Evolutionary conservation across 2,329 filamentous ascomycete genomes (phyloP).

Genomic region (Curvularia eragrostidis): DNA sequence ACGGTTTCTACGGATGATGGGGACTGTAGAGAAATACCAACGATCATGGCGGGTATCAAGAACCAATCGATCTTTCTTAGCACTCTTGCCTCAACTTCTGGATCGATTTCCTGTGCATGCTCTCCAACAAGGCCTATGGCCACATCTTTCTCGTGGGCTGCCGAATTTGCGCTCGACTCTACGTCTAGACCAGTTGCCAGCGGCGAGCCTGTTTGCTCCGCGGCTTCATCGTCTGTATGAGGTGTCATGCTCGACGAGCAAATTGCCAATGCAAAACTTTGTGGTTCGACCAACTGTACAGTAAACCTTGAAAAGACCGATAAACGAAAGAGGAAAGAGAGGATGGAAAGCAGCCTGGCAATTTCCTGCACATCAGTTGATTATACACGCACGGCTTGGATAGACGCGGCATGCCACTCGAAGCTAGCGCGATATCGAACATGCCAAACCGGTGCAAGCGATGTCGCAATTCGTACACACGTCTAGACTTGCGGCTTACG

Average conservation of each 20-base stretch:
- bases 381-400: conserved; percentile 20
- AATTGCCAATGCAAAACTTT: neutral
- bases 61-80: conserved; percentile 71
- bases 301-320: neutral
- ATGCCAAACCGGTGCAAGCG: conserved; percentile 6
- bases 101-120: conserved; percentile 61
- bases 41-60: conserved; percentile 70
- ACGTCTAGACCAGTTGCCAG: conserved; percentile 16
- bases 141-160: conserved; percentile 58
- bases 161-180: conserved; percentile 25
- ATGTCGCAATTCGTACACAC: neutral
- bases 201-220: conserved; percentile 15
- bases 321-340: neutral
- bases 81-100: conserved; percentile 61
- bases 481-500: neutral
- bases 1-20: neutral
- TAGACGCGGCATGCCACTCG: conserved; percentile 24
- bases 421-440: conserved; percentile 24
- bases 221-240: conserved; percentile 23
- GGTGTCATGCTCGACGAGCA: conserved; percentile 6
- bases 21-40: conserved; percentile 34
- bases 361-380: conserved; percentile 10
- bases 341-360: neutral
- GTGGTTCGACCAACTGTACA: neutral
- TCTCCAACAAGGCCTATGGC: conserved; percentile 67